Evolutionary conservation across 1,284 basidiomycete genomes (phyloP).

Genomic region (Sporisorium scitamineum): DNA sequence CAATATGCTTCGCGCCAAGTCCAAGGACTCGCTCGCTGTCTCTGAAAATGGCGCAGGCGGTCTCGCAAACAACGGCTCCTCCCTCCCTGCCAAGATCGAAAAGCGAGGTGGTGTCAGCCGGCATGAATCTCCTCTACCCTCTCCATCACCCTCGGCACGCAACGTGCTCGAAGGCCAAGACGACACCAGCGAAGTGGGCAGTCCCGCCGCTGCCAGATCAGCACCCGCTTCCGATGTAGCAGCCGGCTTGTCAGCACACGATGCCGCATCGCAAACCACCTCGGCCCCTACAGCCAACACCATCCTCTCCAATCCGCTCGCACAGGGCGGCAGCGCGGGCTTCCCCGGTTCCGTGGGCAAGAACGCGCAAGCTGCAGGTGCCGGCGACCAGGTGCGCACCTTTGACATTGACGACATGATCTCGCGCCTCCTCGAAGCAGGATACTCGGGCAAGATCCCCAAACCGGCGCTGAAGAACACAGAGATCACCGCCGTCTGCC

Average conservation of each 20-base stretch:
- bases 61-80: slow-evolving; percentile 24
- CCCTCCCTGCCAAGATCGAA: slow-evolving; percentile 57
- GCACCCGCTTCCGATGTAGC: slow-evolving; percentile 19
- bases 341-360: slow-evolving; percentile 40
- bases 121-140: slow-evolving; percentile 62
- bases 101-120: slow-evolving; percentile 62
- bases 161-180: slow-evolving; percentile 47
- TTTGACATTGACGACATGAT: slow-evolving; percentile 99
- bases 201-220: slow-evolving; percentile 31
- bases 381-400: slow-evolving; percentile 69
- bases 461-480: slow-evolving; percentile 97
- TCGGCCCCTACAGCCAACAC: slow-evolving; percentile 39
- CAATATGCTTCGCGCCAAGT: slow-evolving; percentile 34
- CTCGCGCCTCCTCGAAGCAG: slow-evolving; percentile 91
- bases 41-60: slow-evolving; percentile 24
- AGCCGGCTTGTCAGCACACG: slow-evolving; percentile 21
- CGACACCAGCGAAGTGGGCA: slow-evolving; percentile 31
- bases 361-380: slow-evolving; percentile 32
- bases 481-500: slow-evolving; percentile 94
- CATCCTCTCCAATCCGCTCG: slow-evolving; percentile 54
- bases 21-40: slow-evolving; percentile 37
- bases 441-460: slow-evolving; percentile 97
- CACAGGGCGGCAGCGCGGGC: slow-evolving; percentile 28
- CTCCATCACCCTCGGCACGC: slow-evolving; percentile 56
- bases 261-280: slow-evolving; percentile 29